Percentiles rank a stretch among this genome's conserved stretches.
Conservation (phyloP, 164 flowering plant species). For the Vitis rotundifolia region DNA sequence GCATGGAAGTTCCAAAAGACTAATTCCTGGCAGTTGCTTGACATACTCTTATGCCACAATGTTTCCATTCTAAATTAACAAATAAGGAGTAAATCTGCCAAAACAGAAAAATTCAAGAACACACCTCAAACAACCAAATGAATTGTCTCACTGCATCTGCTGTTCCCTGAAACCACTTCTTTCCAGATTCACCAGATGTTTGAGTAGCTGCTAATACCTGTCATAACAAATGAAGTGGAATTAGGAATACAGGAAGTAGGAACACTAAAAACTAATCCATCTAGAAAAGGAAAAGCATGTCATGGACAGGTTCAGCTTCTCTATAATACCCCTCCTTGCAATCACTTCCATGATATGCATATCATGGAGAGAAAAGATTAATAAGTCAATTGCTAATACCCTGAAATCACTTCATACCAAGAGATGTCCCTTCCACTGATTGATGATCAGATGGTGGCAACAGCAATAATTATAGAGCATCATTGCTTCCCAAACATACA, state of each 20-base stretch:
- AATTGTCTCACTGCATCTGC: constrained; percentile 91
- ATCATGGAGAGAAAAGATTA: no score
- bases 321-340: not conserved
- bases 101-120: not conserved
- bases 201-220: constrained; percentile 97
- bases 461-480: no score
- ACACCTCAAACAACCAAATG: constrained; percentile 84
- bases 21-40: no score
- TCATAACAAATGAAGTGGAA: not conserved
- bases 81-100: no score
- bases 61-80: no score
- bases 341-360: not conserved
- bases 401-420: no score
- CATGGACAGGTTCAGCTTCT: not conserved
- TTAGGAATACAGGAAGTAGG: not conserved
- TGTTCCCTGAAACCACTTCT: constrained; percentile 89
- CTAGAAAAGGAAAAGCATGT: not conserved
- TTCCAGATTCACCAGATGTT: constrained; percentile 89
- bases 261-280: not conserved
- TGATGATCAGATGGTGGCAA: no score
- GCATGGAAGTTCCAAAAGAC: no score
- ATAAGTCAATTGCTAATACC: no score
- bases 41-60: no score
- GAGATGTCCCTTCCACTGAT: no score
- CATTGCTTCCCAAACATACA: no score